Base-by-base conservation (phyloP, 371 early-diverging fungal species). In the Lichtheimia hyalospora region DNA sequence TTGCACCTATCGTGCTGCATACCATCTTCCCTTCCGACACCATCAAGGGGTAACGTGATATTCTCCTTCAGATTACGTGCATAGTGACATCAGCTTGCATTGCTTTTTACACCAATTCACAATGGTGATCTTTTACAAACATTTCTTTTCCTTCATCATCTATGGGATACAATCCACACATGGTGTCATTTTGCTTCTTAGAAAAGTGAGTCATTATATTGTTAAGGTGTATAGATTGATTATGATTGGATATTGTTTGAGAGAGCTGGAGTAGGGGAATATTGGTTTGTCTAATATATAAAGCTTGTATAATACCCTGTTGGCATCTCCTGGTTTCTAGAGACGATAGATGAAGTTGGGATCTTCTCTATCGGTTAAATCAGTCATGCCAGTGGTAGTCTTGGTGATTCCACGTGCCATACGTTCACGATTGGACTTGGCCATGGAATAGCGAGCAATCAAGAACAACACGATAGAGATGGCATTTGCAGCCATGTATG, bases 261-360 rank as follows among this genome's bases (percentile, higher is more conserved):
- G 51, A 56, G 27, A 46, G 34, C 28, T 15, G 21, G 15, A 49
- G 40, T n/a, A 56, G n/a, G 13, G 23, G 23, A 51, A 54, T 58
- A 12, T 15, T 46, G 10, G n/a, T 15, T 44, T 24, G 40, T 56
- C 43, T 44, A 42, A 18, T 56, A 18, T 21, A 15, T 48, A 48
- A 54, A 25, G 25, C 12, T n/a, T 25, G 5, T 34, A 10, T 34
- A 10, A 10, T 34, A 34, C 34, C 34, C 34, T 34, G 34, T 27
- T 27, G 27, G 27, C 27, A 27, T 27, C 34, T 34, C 34, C 34
- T 25, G 25, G 20, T 41, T 3, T 53, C 52, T 67, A 68, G 12
- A 68, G 52, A 16, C 68, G 50, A 28, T 68, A 68, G 40, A 68
- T 68, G 44, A 68, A 60, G 61, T 68, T 68, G 25, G 68, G 60